These are phyloP conservation scores for Phytopythium sindhum DNA, from an alignment of 352 stramenopile genomes.

Conservation along the genomic window DNA sequence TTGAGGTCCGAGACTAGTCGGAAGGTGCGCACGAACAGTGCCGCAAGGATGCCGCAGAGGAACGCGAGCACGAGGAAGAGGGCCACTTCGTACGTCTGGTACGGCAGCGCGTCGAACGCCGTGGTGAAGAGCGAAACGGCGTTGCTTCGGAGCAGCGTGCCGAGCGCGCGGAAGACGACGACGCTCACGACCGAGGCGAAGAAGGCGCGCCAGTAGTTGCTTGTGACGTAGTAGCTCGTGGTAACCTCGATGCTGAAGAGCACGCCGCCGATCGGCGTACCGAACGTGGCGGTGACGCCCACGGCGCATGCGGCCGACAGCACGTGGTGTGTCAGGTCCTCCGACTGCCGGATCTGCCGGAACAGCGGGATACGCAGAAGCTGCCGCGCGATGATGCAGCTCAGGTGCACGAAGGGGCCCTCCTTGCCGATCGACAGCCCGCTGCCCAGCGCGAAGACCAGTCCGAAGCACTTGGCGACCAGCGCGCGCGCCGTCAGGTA, in stretches of 20 bases:
- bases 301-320: conserved; percentile 66
- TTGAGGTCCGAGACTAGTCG: conserved; percentile 47
- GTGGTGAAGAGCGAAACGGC: conserved; percentile 80
- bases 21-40: conserved; percentile 72
- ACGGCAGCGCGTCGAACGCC: conserved; percentile 65
- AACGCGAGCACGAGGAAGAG: conserved; percentile 79
- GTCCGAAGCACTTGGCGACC: conserved; percentile 57
- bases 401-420: conserved; percentile 78
- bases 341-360: conserved; percentile 48
- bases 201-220: conserved; percentile 89
- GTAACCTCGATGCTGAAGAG: conserved; percentile 85
- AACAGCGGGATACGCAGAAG: conserved; percentile 59
- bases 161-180: conserved; percentile 80
- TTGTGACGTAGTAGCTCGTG: conserved; percentile 84
- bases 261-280: conserved; percentile 69
- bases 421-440: conserved; percentile 75
- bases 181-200: conserved; percentile 84
- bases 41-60: conserved; percentile 80
- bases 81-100: conserved; percentile 67
- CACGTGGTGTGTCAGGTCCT: conserved; percentile 67
- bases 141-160: conserved; percentile 51
- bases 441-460: conserved; percentile 65
- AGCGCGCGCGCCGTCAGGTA: conserved; percentile 61
- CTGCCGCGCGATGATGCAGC: conserved; percentile 68
- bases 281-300: conserved; percentile 78